Base-by-base conservation (phyloP, 805 yeast genomes). In the Starmerella apis region DNA sequence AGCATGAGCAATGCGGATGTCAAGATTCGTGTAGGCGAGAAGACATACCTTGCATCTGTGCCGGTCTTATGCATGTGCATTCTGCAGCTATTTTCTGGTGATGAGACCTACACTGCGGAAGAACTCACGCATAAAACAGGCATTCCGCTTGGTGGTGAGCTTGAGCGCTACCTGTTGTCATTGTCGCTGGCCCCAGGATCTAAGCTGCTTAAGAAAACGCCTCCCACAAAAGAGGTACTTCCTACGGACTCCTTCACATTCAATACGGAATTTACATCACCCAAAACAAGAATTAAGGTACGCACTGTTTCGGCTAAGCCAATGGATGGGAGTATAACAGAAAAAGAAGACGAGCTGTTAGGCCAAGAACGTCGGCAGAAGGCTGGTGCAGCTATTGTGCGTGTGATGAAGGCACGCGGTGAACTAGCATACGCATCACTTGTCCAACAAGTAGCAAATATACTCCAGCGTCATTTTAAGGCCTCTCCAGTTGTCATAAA, bases 361-460 rank as follows among this genome's bases (percentile, higher is more conserved):
- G 65, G 71, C 81, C 51, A 82, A 81, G 61, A 86, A 86, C 50
- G 88, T 83, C 61, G 81, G 86, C 62, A 69, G 63, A 53, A 80
- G 68, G 72, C 88, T 58, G 83, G 86, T 59, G 96, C 97, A 2
- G 86, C 95, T 59, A 85, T 92, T 66, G 96, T 90, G 28, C 76
- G 97, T 61, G 83, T 90, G 61, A 88, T 90, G 97, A 92, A 92
- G 70, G 87, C 96, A 0, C 76, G 95, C 62, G 84, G 86, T 64
- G 73, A 73, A 43, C 70, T 86, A 60, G 77, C 77, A 52, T 96
- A 88, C 63, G 81, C 81, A 42, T 79, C 79, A 45, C 74, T 90
- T 61, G 80, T 87, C 31, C 85, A 83, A 58, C 95, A 87, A 64
- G 92, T 90, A 33, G 79, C 84, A 54, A 82, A 84, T 48, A 94